Conservation (phyloP, 257 asterid genomes). For the Handroanthus guayacan region DNA sequence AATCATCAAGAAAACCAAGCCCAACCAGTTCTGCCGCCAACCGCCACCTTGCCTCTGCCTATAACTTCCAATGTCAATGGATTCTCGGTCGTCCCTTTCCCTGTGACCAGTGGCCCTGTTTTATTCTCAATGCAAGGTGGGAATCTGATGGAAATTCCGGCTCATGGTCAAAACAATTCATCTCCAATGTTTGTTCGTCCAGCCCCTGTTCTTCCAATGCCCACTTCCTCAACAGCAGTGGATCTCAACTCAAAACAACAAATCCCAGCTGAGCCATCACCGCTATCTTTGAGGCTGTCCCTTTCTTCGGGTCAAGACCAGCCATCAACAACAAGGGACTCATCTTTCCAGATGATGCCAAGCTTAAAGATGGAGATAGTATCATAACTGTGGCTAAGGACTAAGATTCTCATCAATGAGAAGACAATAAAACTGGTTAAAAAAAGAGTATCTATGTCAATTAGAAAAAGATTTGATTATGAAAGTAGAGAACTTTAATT, state of each 20-base stretch:
- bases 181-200: slow-evolving; percentile 47
- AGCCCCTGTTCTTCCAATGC: slow-evolving; percentile 38
- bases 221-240: slow-evolving; percentile 42
- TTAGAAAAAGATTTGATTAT: slow-evolving; percentile 32
- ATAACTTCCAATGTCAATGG: slow-evolving; percentile 47
- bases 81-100: slow-evolving; percentile 56
- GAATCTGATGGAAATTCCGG: slow-evolving; percentile 42
- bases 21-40: slow-evolving; percentile 32
- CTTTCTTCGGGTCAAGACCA: slow-evolving; percentile 62
- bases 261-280: slow-evolving; percentile 46
- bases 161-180: slow-evolving; percentile 38
- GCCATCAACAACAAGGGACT: slow-evolving; percentile 47
- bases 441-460: slow-evolving; percentile 32
- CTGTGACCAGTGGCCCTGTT: slow-evolving; percentile 47
- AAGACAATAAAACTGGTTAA: slow-evolving; percentile 35
- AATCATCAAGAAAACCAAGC: slow-evolving; percentile 43
- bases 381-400: slow-evolving; percentile 49
- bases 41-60: slow-evolving; percentile 32
- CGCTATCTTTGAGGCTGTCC: slow-evolving; percentile 67
- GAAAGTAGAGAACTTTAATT: slow-evolving; percentile 37
- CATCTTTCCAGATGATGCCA: slow-evolving; percentile 44
- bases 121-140: slow-evolving; percentile 58
- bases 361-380: slow-evolving; percentile 58
- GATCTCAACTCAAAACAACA: slow-evolving; percentile 57
- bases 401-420: slow-evolving; percentile 37